Conservation (phyloP, 805 yeast genomes). For the Torulaspora gathmanii region DNA sequence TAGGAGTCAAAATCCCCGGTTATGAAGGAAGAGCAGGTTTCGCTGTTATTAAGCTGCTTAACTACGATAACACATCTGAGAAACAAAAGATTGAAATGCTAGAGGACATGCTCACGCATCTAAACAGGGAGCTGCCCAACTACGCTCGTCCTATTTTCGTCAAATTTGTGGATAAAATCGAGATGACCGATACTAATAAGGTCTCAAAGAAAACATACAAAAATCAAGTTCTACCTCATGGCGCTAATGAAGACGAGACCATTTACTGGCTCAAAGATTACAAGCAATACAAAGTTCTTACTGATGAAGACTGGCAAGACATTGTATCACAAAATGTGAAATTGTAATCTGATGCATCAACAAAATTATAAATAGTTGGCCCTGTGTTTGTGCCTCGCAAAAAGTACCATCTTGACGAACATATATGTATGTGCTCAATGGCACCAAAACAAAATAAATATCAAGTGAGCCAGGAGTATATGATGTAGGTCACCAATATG, state of each 20-base stretch:
- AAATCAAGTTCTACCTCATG: conserved; percentile 65
- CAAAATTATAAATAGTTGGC: not conserved
- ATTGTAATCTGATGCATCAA: conserved; percentile 15
- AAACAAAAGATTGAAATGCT: conserved; percentile 34
- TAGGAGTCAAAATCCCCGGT: conserved; percentile 76
- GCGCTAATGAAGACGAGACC: conserved; percentile 51
- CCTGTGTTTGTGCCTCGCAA: not conserved
- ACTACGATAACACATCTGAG: conserved; percentile 21
- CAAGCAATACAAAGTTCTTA: conserved; percentile 49
- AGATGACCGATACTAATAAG: conserved; percentile 76
- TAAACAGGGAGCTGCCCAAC: conserved; percentile 55
- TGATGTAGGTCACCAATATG: conserved; percentile 15
- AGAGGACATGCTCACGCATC: conserved; percentile 36
- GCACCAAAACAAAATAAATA: not conserved
- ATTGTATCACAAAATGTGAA: conserved; percentile 31
- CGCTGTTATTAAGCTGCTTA: conserved; percentile 61
- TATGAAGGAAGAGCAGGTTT: conserved; percentile 96
- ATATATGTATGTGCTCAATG: not conserved
- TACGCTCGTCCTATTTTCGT: conserved; percentile 84
- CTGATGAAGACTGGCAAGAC: conserved; percentile 51
- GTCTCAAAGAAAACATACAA: conserved; percentile 65
- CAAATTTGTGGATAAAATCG: conserved; percentile 58
- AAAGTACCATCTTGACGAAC: too few relatives aligned
- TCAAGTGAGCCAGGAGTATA: not conserved
- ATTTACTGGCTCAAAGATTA: conserved; percentile 67